phyloP scores from a whole-genome alignment of 768 basidiomycete genomes.

The Podaxis rugospora region DNA sequence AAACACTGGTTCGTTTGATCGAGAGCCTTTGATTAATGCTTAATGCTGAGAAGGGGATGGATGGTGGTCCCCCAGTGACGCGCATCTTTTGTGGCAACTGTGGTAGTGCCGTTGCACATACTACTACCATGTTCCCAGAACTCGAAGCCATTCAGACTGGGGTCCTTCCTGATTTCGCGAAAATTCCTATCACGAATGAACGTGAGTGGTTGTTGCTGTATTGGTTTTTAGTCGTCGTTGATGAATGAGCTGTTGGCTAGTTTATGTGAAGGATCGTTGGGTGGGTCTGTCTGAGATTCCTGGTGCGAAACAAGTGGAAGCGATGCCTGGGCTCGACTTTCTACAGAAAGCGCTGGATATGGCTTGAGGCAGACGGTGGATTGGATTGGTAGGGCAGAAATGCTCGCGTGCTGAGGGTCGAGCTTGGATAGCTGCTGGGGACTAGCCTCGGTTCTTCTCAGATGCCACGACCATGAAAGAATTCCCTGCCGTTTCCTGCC shows the following conservation, averaged over 20 bases:
- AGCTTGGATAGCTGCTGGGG: too few species aligned
- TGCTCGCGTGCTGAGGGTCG: not conserved
- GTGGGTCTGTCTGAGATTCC: slow-evolving; percentile 17
- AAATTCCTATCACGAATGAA: slow-evolving; percentile 26
- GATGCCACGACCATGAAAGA: too few species aligned
- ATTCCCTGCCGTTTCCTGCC: too few species aligned
- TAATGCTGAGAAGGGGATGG: not conserved
- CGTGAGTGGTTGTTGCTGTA: slow-evolving; percentile 17
- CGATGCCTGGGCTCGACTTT: slow-evolving; percentile 3
- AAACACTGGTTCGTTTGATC: slow-evolving; percentile 24
- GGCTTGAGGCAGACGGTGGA: not conserved
- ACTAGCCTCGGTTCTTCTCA: too few species aligned
- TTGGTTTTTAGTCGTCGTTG: too few species aligned
- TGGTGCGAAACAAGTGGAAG: slow-evolving; percentile 21
- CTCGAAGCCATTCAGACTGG: slow-evolving; percentile 33
- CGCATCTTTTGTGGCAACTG: slow-evolving; percentile 34
- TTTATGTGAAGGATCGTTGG: slow-evolving; percentile 32
- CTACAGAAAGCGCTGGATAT: not conserved
- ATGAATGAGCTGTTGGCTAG: slow-evolving; percentile 11
- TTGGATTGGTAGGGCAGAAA: not conserved
- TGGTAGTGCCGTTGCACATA: slow-evolving; percentile 33
- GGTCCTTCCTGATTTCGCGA: slow-evolving; percentile 27
- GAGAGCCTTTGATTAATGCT: slow-evolving; percentile 15
- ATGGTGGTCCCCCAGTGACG: slow-evolving; percentile 19
- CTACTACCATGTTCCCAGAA: slow-evolving; percentile 28